Evolutionary conservation across 1,284 basidiomycete species (phyloP).

Genomic region (Garcileccinum viscosum): DNA sequence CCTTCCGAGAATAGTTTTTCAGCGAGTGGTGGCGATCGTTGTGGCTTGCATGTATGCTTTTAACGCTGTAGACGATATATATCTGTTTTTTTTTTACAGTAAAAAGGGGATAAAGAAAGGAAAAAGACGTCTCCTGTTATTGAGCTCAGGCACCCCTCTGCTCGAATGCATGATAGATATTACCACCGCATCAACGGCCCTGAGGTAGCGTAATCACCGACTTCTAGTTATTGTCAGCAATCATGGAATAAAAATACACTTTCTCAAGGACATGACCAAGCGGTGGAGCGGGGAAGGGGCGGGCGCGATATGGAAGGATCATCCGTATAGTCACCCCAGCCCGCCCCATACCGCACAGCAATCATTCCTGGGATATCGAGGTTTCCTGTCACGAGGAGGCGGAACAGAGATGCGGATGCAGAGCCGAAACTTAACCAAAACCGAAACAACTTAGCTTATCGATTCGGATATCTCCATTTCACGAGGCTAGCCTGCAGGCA

Average conservation of each 20-base stretch:
- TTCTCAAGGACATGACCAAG: background rate
- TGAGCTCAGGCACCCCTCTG: background rate
- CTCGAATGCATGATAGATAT: background rate
- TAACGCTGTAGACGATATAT: background rate
- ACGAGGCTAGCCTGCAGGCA: conserved; percentile 17
- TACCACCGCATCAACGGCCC: conserved; percentile 12
- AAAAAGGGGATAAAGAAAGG: background rate
- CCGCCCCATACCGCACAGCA: background rate
- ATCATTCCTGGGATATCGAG: background rate
- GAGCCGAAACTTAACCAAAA: conserved; percentile 16
- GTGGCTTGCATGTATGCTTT: conserved; percentile 7
- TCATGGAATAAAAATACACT: background rate
- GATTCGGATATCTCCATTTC: conserved; percentile 32
- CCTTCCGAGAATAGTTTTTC: conserved; percentile 13
- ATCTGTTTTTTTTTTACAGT: background rate
- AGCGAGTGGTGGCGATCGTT: background rate
- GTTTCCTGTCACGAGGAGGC: background rate
- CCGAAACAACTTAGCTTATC: conserved; percentile 25
- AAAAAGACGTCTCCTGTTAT: background rate
- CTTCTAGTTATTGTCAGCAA: background rate
- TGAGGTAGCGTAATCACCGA: conserved; percentile 31
- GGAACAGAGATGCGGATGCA: background rate
- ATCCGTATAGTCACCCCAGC: background rate
- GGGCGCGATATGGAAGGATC: background rate
- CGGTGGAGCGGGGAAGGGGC: background rate